Evolutionary conservation across 2,329 filamentous ascomycete genomes (phyloP), one percentile per base, ranked within the genome.

Genomic region (Beauveria australis): DNA sequence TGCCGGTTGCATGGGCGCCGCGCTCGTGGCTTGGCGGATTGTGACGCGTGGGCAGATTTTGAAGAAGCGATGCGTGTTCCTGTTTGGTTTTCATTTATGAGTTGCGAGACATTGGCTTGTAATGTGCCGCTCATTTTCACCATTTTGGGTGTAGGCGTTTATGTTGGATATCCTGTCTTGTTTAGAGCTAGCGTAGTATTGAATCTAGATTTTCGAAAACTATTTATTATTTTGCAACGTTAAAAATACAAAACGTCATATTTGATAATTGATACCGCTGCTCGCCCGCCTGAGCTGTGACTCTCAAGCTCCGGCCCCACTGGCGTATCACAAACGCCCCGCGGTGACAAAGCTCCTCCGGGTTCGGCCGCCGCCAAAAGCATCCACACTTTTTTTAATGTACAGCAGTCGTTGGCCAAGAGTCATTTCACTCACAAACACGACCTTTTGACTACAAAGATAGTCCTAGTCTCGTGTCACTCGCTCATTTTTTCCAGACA

Each of bases 31-130:
- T 2, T 67, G 66, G 66, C 65, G 61, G 30, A 53, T 68, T 18
- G 18, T 67, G n/a, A 44, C 52, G 16, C 61, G 64, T 24, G 52
- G 64, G 12, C 47, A 65, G 60, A 52, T 66, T 24, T 19, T 63
- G 26, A 60, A 48, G 46, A 64, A 60, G 60, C 28, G 65, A 16
- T 68, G 66, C 33, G 62, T 64, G 61, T 62, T 64, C 28, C 33
- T 68, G 4, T 63, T 68, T 62, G 64, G 65, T 1, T 59, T 62
- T 19, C 66, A 68, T 53, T 22, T 67, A 40, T 66, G 19, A 59
- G 18, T 5, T 19, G 49, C 2, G 5, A 14, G 28, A 12, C n/a
- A 7, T 5, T 41, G 22, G 48, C 28, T 6, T n/a, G 16, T 37
- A 5, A 7, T 6, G 26, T 5, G 41, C 26, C 30, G n/a, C 18